phyloP scores from a whole-genome alignment of 345 rosid species.

The Moringa oleifera region DNA sequence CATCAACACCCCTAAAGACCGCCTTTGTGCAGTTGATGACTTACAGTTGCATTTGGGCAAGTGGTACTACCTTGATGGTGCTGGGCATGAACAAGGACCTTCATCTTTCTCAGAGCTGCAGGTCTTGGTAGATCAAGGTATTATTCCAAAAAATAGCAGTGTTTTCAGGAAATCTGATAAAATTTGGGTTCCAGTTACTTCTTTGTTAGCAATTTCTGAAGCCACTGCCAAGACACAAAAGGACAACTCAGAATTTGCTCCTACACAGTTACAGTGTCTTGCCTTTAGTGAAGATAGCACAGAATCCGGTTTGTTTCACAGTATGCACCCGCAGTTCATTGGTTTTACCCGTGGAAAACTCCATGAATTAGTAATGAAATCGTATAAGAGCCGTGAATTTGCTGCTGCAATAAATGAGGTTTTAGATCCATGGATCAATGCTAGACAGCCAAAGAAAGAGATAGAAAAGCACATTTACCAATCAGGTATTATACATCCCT shows the following conservation, averaged over 20 bases:
- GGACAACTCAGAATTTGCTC: constrained; percentile 27
- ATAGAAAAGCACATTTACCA: constrained; percentile 67
- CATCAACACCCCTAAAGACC: constrained; percentile 55
- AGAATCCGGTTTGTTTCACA: constrained; percentile 46
- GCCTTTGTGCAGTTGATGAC: constrained; percentile 57
- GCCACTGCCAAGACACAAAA: constrained; percentile 25
- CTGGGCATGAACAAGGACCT: constrained; percentile 94
- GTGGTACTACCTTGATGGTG: constrained; percentile 92
- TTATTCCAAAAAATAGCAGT: constrained; percentile 62
- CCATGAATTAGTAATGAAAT: constrained; percentile 94
- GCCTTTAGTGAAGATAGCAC: constrained; percentile 20
- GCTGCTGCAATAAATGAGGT: constrained; percentile 96
- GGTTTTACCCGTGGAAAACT: constrained; percentile 92
- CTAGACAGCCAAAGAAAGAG: constrained; percentile 91
- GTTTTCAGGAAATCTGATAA: constrained; percentile 86
- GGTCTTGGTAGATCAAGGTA: constrained; percentile 64
- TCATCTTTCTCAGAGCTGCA: constrained; percentile 67
- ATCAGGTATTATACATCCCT: constrained; percentile 47
- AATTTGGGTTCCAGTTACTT: constrained; percentile 79
- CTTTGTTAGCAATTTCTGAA: constrained; percentile 38
- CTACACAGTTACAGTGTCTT: constrained; percentile 26
- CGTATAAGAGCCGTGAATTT: constrained; percentile 89
- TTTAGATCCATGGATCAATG: constrained; percentile 92
- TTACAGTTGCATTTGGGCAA: constrained; percentile 89
- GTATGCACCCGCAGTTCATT: constrained; percentile 82